A percentile compares a stretch with the other conserved stretches of the same genome.
These are phyloP conservation scores for Fusarium tuaranense DNA, from an alignment of 2,329 filamentous ascomycete genomes.

Conservation along the genomic window DNA sequence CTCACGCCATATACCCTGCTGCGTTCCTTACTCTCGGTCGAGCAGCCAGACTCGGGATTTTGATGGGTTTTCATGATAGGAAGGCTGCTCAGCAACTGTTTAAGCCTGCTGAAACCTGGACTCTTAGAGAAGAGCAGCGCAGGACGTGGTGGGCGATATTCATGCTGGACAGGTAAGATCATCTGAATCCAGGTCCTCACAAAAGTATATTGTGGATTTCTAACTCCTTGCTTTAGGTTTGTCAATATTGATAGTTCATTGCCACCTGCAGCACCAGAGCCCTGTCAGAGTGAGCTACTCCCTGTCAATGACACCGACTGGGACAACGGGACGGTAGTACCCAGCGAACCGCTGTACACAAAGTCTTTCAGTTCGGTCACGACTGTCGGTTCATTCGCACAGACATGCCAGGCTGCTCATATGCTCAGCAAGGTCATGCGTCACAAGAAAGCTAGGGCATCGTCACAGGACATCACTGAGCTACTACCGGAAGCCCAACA, in stretches of 20 bases:
- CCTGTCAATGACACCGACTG: slow-evolving; percentile 36
- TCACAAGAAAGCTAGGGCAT: slow-evolving; percentile 10
- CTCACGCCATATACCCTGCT: slow-evolving; percentile 32
- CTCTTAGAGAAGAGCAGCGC: slow-evolving; percentile 31
- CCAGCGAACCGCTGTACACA: slow-evolving; percentile 32
- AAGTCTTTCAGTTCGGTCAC: slow-evolving; percentile 22
- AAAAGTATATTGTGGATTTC: too few species aligned
- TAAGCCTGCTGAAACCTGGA: slow-evolving; percentile 27
- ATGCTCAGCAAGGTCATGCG: slow-evolving; percentile 33
- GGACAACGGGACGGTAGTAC: slow-evolving; percentile 25
- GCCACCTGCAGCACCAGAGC: slow-evolving; percentile 22
- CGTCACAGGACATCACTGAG: background rate
- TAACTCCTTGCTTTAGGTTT: slow-evolving; percentile 1
- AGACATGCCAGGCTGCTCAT: slow-evolving; percentile 34
- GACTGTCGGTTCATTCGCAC: slow-evolving; percentile 24
- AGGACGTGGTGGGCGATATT: slow-evolving; percentile 38
- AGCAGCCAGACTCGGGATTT: slow-evolving; percentile 28
- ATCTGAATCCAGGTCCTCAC: too few species aligned
- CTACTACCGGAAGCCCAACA: slow-evolving; percentile 25
- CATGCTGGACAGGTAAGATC: slow-evolving; percentile 35
- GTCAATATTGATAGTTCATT: slow-evolving; percentile 19
- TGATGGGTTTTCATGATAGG: slow-evolving; percentile 31
- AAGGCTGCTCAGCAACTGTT: slow-evolving; percentile 19
- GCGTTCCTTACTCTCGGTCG: slow-evolving; percentile 34
- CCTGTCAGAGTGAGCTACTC: slow-evolving; percentile 18